Conservation (phyloP, 225 moss, liverwort and hornwort genomes). For the Sphagnum contortum region DNA sequence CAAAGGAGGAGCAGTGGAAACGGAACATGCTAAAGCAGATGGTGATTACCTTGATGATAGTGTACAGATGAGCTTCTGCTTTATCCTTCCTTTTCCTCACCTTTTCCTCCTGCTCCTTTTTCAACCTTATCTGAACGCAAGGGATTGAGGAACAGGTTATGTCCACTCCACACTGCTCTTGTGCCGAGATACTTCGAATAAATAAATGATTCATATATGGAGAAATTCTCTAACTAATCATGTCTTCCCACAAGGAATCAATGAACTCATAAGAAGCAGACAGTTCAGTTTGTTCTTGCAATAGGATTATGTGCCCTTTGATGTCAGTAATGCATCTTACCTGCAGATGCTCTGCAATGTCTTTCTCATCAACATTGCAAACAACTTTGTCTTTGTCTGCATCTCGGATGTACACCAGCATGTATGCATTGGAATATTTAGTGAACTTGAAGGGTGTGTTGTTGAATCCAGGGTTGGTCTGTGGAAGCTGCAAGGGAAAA, state of each 20-base stretch:
- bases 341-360: conserved; percentile 78
- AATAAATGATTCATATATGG: no score
- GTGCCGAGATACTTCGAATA: no score
- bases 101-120: conserved; percentile 78
- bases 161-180: no score
- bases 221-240: no score
- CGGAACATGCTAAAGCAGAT: not conserved
- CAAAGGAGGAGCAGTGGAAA: not conserved
- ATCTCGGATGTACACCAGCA: conserved; percentile 80
- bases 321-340: conserved; percentile 10
- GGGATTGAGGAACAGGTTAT: not conserved
- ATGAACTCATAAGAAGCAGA: no score
- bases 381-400: conserved; percentile 72
- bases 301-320: no score
- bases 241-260: no score
- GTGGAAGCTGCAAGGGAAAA: conserved; percentile 39
- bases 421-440: conserved; percentile 76
- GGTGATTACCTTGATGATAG: conserved; percentile 53
- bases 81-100: conserved; percentile 76
- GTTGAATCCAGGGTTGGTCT: conserved; percentile 69
- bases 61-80: conserved; percentile 74
- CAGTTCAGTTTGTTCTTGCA: no score
- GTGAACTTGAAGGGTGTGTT: conserved; percentile 77
- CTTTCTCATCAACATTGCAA: conserved; percentile 72
- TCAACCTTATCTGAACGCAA: conserved; percentile 42